These are phyloP conservation scores for Boletus rubroflammeus DNA, from an alignment of 768 basidiomycete genomes.

Conservation along the genomic window DNA sequence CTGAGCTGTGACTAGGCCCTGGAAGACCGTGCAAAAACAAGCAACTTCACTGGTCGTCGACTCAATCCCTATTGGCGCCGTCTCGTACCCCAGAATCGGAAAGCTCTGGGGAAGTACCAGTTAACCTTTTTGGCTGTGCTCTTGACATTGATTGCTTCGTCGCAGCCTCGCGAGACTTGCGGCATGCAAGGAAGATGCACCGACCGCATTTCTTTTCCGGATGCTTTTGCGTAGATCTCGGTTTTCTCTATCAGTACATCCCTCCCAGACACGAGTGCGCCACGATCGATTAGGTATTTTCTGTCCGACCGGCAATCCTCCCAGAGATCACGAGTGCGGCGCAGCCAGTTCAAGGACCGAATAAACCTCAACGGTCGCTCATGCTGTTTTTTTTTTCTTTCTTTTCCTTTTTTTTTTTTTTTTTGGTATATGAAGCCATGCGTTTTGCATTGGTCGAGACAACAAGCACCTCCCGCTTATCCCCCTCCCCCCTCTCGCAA, in stretches of 20 bases:
- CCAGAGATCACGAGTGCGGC: slow-evolving; percentile 47
- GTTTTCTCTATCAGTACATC: slow-evolving; percentile 10
- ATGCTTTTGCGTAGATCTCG: slow-evolving; percentile 17
- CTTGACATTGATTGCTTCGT: slow-evolving; percentile 21
- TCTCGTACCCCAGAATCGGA: slow-evolving; percentile 13
- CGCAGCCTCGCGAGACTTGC: slow-evolving; percentile 3
- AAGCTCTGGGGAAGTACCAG: slow-evolving; percentile 20
- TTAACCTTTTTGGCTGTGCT: slow-evolving; percentile 29
- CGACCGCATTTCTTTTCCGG: slow-evolving; percentile 12
- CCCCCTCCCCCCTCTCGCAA: slow-evolving; percentile 9
- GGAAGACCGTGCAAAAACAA: slow-evolving; percentile 2
- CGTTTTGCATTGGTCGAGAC: neutral
- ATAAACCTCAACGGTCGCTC: slow-evolving; percentile 28
- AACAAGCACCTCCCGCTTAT: neutral
- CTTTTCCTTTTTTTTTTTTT: neutral
- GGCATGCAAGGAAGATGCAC: slow-evolving; percentile 11
- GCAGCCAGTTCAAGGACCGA: slow-evolving; percentile 14
- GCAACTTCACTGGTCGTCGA: neutral
- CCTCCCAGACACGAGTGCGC: slow-evolving; percentile 41
- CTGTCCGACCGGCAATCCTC: slow-evolving; percentile 46
- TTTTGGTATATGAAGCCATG: slow-evolving; percentile 30
- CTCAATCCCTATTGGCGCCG: neutral
- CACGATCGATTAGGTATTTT: slow-evolving; percentile 45
- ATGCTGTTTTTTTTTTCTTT: neutral
- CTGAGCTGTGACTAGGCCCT: neutral